phyloP scores from a whole-genome alignment of 2,329 filamentous ascomycete genomes.

The Diaporthe capsici region DNA sequence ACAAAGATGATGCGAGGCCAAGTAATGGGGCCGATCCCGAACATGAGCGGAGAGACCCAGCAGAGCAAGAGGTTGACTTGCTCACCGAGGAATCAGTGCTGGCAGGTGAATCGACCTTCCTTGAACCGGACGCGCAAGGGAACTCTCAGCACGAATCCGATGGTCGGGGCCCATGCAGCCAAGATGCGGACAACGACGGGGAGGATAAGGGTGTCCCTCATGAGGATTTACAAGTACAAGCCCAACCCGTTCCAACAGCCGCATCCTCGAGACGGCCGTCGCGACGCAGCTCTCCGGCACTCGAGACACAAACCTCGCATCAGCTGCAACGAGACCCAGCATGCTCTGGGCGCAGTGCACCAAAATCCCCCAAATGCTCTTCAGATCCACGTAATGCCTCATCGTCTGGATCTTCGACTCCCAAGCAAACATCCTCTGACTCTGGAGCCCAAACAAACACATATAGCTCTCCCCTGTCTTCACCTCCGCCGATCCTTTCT shows the following conservation, averaged over 20 bases:
- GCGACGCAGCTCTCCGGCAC: constrained; percentile 3
- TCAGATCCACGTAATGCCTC: constrained; percentile 36
- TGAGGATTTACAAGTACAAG: neutral
- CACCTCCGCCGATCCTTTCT: constrained; percentile 66
- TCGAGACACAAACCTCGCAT: neutral
- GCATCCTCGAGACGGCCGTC: constrained; percentile 4
- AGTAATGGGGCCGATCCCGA: too few relatives aligned
- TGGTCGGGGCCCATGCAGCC: neutral
- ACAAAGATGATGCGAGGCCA: neutral
- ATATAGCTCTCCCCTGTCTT: constrained; percentile 68
- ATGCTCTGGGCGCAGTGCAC: neutral
- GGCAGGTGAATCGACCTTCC: neutral
- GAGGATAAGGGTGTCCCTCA: neutral
- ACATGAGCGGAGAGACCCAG: neutral
- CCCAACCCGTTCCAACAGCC: neutral
- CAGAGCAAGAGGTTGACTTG: constrained; percentile 32
- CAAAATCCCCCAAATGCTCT: neutral
- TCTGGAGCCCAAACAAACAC: constrained; percentile 41
- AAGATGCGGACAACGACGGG: neutral
- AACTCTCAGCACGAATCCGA: neutral
- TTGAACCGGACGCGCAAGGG: neutral
- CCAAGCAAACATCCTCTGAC: constrained; percentile 44
- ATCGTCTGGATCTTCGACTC: constrained; percentile 46
- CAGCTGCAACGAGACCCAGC: neutral
- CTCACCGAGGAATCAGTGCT: constrained; percentile 35